Evolutionary conservation across 257 asterid species (phyloP), one percentile per base, ranked within the genome.

Genomic region (Lycium ferocissimum): DNA sequence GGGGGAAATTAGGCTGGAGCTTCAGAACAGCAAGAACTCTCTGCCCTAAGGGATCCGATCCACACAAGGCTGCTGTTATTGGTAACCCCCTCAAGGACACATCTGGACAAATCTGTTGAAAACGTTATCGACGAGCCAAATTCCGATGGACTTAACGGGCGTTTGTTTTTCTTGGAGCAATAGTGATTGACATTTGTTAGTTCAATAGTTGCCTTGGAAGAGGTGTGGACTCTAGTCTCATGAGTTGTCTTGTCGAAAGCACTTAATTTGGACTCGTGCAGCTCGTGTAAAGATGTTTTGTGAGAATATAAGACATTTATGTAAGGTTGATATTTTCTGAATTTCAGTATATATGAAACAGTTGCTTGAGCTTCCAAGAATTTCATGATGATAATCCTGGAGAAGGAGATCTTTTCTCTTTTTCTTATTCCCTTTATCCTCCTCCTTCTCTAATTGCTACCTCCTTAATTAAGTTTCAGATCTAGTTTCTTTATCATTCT

Each of bases 311-410:
- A 5, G 58, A 72, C 38, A 72, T 72, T 43, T 43, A n/a, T 11
- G 6, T 45, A 73, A n/a, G 58, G 38, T 71, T 43, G 79, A n/a
- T 73, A 71, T 18, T 72, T 2, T 40, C 80, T 18, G 17, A 70
- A 14, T 43, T 40, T 8, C 0, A 43, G 57, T 40, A 9, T 43
- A 9, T 8, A n/a, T 71, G 37, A 43, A 9, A 10, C 79, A 71
- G 35, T 71, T 70, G 54, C 79, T 40, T 70, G 54, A 70, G 15
- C 54, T 70, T 45, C 58, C 56, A 43, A 45, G 17, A 72, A 72
- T 45, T 72, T 72, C 80, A 9, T 18, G 57, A 43, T 43, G 79
- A 43, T 2, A n/a, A 17, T 18, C 79, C 5, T 18, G 37, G 79
- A 43, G 54, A 18, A 18, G 4, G 54, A 71, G 57, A n/a, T n/a